These are phyloP conservation scores for Penicillium steckii DNA, from an alignment of 495 filamentous ascomycete genomes.

Conservation along the genomic window DNA sequence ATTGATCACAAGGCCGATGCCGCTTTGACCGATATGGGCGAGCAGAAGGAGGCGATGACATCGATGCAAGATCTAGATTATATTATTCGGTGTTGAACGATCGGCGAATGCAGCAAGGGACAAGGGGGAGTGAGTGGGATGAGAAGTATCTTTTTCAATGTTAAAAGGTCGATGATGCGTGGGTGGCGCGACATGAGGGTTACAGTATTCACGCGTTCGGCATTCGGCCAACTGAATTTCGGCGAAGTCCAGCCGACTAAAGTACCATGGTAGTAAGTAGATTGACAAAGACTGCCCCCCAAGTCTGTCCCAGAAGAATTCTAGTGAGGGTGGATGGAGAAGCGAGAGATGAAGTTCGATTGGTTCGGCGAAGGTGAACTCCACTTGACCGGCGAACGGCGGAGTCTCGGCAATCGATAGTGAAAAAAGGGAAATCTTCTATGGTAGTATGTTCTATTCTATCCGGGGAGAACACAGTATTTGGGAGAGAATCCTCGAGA, in stretches of 20 bases:
- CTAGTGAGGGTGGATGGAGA: too few relatives aligned
- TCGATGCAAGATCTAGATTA: too few relatives aligned
- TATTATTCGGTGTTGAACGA: not conserved
- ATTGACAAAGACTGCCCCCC: too few relatives aligned
- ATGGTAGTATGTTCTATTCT: too few relatives aligned
- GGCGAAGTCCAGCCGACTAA: not conserved
- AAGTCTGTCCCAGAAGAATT: too few relatives aligned
- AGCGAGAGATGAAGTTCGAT: not conserved
- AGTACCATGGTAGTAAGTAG: too few relatives aligned
- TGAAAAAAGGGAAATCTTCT: not conserved
- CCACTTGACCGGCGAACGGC: not conserved
- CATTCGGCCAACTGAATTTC: not conserved
- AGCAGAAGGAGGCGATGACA: slow-evolving; percentile 16
- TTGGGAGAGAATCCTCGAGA: too few relatives aligned
- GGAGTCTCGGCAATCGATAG: not conserved
- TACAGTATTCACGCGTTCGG: too few relatives aligned
- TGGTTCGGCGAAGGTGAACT: not conserved
- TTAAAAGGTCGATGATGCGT: too few relatives aligned
- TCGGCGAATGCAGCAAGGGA: slow-evolving; percentile 11
- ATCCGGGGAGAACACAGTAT: too few relatives aligned
- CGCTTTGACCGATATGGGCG: slow-evolving; percentile 41
- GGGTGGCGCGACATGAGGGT: too few relatives aligned
- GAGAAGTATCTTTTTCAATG: not conserved
- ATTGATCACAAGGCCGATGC: slow-evolving; percentile 38
- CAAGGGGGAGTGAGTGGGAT: not conserved